A percentile compares a stretch with the other conserved stretches of the same genome.
phyloP scores from a whole-genome alignment of 345 rosid genomes.

The Raphanus sativus region DNA sequence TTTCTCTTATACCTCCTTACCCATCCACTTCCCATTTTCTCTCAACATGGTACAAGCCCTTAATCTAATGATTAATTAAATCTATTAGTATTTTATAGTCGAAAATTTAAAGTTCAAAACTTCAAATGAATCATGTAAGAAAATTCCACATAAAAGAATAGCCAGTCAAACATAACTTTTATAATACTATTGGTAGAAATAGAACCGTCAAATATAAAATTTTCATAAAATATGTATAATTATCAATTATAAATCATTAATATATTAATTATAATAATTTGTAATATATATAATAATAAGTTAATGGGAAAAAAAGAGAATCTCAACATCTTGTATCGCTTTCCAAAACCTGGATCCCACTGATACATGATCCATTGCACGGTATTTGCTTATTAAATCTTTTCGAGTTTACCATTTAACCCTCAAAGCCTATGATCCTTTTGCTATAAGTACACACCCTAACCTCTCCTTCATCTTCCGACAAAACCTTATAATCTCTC shows the following conservation, averaged over 20 bases:
- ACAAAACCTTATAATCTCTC: constrained; percentile 15
- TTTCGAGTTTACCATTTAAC: background rate
- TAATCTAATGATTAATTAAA: too few species aligned
- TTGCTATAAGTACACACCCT: constrained; percentile 20
- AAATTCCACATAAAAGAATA: too few species aligned
- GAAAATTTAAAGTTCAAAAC: too few species aligned
- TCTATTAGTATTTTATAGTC: too few species aligned
- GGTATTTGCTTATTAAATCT: constrained; percentile 20
- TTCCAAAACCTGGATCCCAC: constrained; percentile 32
- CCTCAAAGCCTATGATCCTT: background rate
- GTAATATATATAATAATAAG: too few species aligned
- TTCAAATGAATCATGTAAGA: too few species aligned
- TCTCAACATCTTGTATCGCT: constrained; percentile 8
- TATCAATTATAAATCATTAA: too few species aligned
- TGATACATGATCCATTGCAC: constrained; percentile 3
- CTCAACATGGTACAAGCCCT: background rate
- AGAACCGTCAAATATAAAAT: too few species aligned
- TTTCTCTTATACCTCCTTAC: background rate
- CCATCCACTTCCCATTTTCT: background rate
- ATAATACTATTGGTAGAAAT: too few species aligned
- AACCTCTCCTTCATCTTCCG: background rate
- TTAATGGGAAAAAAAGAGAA: background rate
- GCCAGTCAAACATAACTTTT: too few species aligned
- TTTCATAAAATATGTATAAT: too few species aligned
- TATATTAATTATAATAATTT: too few species aligned